Conservation (phyloP, 2,329 filamentous ascomycete genomes). For the Talaromyces sp. region DNA sequence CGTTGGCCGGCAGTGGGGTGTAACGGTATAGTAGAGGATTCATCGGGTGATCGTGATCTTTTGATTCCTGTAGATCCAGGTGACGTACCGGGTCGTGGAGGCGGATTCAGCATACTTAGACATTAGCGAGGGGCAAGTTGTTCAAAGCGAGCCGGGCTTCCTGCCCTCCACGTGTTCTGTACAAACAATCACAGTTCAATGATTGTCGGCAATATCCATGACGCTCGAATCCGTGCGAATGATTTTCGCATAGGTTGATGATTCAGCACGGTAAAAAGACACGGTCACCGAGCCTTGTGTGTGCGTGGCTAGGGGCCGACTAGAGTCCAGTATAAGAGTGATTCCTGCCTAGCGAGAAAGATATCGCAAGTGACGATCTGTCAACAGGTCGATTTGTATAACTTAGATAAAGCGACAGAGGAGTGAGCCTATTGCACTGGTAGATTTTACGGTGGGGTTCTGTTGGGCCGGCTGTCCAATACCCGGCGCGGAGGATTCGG, state of each 20-base stretch:
- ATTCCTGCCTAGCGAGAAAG: neutral
- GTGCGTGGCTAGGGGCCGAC: neutral
- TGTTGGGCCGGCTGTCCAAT: neutral
- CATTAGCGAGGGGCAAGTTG: slow-evolving; percentile 14
- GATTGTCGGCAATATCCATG: slow-evolving; percentile 4
- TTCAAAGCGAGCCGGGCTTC: neutral
- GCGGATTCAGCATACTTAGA: slow-evolving; percentile 34
- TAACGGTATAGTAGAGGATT: slow-evolving; percentile 23
- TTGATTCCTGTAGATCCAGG: slow-evolving; percentile 36
- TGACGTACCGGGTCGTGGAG: slow-evolving; percentile 27
- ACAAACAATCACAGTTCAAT: neutral
- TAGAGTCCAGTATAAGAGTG: neutral
- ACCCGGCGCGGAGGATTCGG: neutral
- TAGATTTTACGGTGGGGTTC: slow-evolving; percentile 12
- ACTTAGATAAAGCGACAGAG: neutral
- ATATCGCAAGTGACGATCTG: neutral
- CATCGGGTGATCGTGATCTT: slow-evolving; percentile 33
- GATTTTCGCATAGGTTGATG: neutral
- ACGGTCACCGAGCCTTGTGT: neutral
- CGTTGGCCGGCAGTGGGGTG: slow-evolving; percentile 6
- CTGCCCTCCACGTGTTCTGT: neutral
- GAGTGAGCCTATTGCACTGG: neutral
- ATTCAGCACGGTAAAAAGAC: neutral
- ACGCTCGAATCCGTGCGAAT: neutral
- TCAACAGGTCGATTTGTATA: neutral